Conservation (phyloP, 2,329 filamentous ascomycete genomes). For the Lizonia empirigonia region DNA sequence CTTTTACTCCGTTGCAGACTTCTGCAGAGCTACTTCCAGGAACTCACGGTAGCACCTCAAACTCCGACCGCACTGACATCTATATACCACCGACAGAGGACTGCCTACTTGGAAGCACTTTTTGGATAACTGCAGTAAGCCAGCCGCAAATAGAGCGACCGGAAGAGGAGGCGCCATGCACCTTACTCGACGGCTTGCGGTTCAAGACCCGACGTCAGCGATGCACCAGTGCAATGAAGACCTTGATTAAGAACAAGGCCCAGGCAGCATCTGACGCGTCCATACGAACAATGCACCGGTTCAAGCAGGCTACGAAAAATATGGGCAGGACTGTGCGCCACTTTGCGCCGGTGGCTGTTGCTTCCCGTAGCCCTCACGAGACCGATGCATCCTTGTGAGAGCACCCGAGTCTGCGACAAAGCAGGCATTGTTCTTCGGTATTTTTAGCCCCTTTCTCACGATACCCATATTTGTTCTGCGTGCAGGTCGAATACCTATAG, state of each 20-base stretch:
- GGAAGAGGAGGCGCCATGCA: too few species aligned
- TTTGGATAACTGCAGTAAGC: not conserved
- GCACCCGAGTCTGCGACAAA: not conserved
- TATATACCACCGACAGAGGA: not conserved
- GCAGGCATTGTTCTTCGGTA: too few species aligned
- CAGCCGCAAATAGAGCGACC: not conserved
- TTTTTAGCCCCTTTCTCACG: too few species aligned
- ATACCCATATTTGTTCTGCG: not conserved
- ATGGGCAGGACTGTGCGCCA: not conserved
- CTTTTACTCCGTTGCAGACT: too few species aligned
- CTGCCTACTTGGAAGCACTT: not conserved
- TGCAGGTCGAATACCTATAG: not conserved
- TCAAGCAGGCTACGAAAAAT: not conserved
- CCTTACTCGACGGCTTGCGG: not conserved
- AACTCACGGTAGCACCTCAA: not conserved
- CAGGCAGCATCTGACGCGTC: not conserved
- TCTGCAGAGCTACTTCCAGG: too few species aligned
- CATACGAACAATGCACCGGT: not conserved
- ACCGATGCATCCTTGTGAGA: not conserved
- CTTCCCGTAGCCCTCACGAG: not conserved
- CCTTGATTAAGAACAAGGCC: not conserved
- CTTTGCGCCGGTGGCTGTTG: not conserved
- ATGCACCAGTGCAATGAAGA: not conserved
- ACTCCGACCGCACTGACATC: not conserved
- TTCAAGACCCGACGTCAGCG: not conserved